These are phyloP conservation scores for Suhomyces choctaworum DNA, from an alignment of 1,139 yeast species.

Conservation along the genomic window DNA sequence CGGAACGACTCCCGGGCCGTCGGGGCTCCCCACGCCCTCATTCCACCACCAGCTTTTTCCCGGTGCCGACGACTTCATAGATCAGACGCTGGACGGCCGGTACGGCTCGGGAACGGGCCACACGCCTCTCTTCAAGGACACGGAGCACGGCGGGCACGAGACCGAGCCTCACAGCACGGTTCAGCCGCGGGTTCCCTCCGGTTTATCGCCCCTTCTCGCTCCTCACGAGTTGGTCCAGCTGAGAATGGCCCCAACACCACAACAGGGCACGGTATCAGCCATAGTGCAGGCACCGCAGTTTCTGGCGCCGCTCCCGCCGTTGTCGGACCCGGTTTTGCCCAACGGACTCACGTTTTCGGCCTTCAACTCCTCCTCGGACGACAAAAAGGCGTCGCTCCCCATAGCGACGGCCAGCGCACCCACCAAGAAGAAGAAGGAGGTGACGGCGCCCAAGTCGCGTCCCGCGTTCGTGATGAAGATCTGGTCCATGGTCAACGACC, in stretches of 20 bases:
- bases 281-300: slow-evolving; percentile 12
- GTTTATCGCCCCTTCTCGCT: slow-evolving; percentile 2
- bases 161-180: background rate
- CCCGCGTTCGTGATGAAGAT: slow-evolving; percentile 92
- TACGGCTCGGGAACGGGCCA: slow-evolving; percentile 9
- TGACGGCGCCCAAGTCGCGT: slow-evolving; percentile 42
- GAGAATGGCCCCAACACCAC: slow-evolving; percentile 14
- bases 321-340: slow-evolving; percentile 39
- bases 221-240: slow-evolving; percentile 8
- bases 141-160: background rate
- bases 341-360: slow-evolving; percentile 21
- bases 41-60: slow-evolving; percentile 9
- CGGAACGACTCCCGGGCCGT: slow-evolving; percentile 8
- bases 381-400: slow-evolving; percentile 7
- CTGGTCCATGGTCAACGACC: slow-evolving; percentile 94
- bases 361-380: slow-evolving; percentile 10
- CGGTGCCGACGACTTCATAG: slow-evolving; percentile 4
- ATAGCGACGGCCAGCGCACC: slow-evolving; percentile 9
- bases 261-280: slow-evolving; percentile 9
- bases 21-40: slow-evolving; percentile 8
- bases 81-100: slow-evolving; percentile 5
- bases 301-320: slow-evolving; percentile 28
- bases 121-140: slow-evolving; percentile 9
- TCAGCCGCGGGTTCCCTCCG: background rate
- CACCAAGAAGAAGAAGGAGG: slow-evolving; percentile 34